Evolutionary conservation across 164 flowering plant species (phyloP), one percentile per base, ranked within the genome.

Genomic region (Annona cherimola): DNA sequence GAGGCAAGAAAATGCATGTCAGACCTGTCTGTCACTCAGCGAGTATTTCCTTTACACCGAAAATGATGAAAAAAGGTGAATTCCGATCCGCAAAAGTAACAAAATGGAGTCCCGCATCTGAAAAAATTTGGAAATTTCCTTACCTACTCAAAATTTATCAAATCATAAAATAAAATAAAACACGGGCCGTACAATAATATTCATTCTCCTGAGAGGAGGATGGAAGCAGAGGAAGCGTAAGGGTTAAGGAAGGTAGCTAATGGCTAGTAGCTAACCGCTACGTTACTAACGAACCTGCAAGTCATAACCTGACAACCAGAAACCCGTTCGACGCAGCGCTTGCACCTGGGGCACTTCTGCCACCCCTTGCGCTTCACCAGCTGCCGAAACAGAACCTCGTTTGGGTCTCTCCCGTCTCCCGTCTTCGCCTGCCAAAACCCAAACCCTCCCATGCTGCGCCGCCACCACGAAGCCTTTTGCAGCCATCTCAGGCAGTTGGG

Each of bases 291-390:
- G 7, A 60, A 85, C 89, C 87, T 81, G 88, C 89, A 88, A 4
- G 59, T 44, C 1, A 86, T 86, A 66, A 77, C 77, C 5, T 18
- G 2, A 62, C 87, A 86, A 0, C 88, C 88, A 0, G 44, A 66
- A 14, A 6, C 57, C 73, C 68, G 84, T 55, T 86, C 87, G 11
- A 88, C 90, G 66, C 62, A 77, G 42, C 71, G 70, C 19, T 72
- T 73, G 76, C 89, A 89, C 1, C 66, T 69, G 4, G 85, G 84
- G 54, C 88, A 87, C 46, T 81, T 84, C 61, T 46, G 74, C 93
- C 93, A 87, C 5, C 76, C 62, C 65, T 77, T 82, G 5, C 40
- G 16, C 81, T 78, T 70, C 1, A 84, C 87, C 19, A 84, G 80
- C 43, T 78, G 63, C 69, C 70, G 50, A 74, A 81, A 39, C 80